Base-by-base conservation (phyloP, 2,329 filamentous ascomycete genomes). In the Tolypocladium nubicola region DNA sequence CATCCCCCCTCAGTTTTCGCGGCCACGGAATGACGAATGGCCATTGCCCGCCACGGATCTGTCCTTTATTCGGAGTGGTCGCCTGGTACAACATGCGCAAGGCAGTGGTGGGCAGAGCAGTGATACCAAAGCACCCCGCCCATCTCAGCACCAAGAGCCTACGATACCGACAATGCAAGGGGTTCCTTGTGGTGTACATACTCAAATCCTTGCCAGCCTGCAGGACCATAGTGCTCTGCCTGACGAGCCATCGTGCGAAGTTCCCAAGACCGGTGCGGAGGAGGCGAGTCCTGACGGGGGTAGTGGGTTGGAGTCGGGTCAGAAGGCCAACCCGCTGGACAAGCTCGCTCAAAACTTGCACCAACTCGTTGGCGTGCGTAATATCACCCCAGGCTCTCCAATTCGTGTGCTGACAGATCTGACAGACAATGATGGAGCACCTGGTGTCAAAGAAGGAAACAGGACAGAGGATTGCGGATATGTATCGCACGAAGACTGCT, bases 291-390 rank as follows among this genome's bases (percentile, higher is more conserved):
- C 40, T 37, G 23, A 40, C 30, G 30, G 47, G 16, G 30, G 19
- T 7, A 6, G 5, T n/a, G 10, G 3, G 2, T 21, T 8, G n/a
- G 6, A 41, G 45, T 38, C 13, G 21, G 39, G 16, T 16, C 33
- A 35, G 41, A 30, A 37, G 16, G 19, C 8, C 6, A 23, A 7
- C 10, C 4, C 49, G n/a, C n/a, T 38, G 1, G 56, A 58, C 16
- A 35, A 30, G 11, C 21, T 60, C 14, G 35, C 49, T 10, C 52
- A 54, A 19, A 43, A 58, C 7, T 14, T 69, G 11, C 62, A 68
- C 39, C 58, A 41, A 11, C 47, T 66, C 19, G 61, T 68, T 19
- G 61, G 66, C 47, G 68, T 70, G 59, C 60, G 65, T 61, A 21
- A 7, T 19, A 33, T 5, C n/a, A 3, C 14, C 8, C n/a, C 5